Evolutionary conservation across 108 stramenopile genomes (phyloP), one percentile per base, ranked within the genome.

Genomic region (Cyclotella atomus): DNA sequence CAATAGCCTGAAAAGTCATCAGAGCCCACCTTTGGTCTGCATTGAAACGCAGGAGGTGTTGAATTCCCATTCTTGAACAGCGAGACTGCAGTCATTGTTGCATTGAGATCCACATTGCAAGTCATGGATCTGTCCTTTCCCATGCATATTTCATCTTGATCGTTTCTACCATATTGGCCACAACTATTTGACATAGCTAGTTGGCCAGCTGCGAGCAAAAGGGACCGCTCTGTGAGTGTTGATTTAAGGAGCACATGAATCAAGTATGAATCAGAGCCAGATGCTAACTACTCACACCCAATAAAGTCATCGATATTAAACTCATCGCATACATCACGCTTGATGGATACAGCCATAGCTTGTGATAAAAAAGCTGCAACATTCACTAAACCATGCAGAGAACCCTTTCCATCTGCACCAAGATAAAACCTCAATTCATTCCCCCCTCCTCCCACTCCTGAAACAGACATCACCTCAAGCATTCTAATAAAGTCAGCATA

Each of bases 321-420:
- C 52, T 78, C 77, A 50, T 78, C 77, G 34, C 77, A 78, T 7
- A 61, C 77, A 73, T 78, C 77, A 17, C 73, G 73, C 38, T 78
- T 53, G 33, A 78, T 73, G 4, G 77, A 67, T 24, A 68, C 36
- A 0, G 45, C 32, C 52, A 41, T 54, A 1, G 65, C 73, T 2
- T 78, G 77, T 9, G 77, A 34, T 20, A 78, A 70, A 47, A 78
- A 78, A 2, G 77, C 77, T 1, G 77, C 77, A 38, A 67, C 0
- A 34, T 78, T 78, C 2, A 73, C 71, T 1, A 78, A 54, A 2
- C 77, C 77, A 28, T 78, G 41, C 10, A 68, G 45, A 20, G 60
- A 3, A 9, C 73, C 65, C 30, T 47, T 59, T 16, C 49, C 33
- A 75, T 75, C 74, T 7, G 65, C 36, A 0, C 75, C 75, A 9